Conservation (phyloP, 2,329 filamentous ascomycete genomes). For the Fusarium coffeatum region DNA sequence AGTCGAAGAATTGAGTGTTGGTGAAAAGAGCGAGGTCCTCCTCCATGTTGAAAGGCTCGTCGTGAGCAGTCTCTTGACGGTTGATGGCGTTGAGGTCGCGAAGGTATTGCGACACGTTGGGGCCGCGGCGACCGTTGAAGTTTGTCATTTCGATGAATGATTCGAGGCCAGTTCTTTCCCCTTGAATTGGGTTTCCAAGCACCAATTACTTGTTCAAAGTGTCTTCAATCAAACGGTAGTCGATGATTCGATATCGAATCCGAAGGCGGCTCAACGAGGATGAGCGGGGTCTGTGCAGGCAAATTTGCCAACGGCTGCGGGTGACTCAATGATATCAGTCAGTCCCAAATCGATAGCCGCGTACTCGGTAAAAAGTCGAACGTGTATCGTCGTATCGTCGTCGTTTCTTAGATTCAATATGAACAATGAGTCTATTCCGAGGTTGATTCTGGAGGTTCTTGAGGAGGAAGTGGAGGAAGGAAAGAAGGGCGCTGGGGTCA, state of each 20-base stretch:
- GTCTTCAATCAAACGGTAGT: slow-evolving; percentile 5
- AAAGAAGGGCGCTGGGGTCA: slow-evolving; percentile 32
- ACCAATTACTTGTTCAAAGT: slow-evolving; percentile 20
- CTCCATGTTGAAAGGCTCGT: slow-evolving; percentile 73
- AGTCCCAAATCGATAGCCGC: slow-evolving; percentile 7
- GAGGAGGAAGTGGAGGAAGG: slow-evolving; percentile 45
- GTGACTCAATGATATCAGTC: slow-evolving; percentile 24
- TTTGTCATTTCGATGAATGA: slow-evolving; percentile 68
- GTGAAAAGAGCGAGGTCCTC: slow-evolving; percentile 83
- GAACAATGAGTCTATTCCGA: slow-evolving; percentile 15
- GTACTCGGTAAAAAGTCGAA: slow-evolving; percentile 7
- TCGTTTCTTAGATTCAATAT: slow-evolving; percentile 16
- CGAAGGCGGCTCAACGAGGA: slow-evolving; percentile 28
- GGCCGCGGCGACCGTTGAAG: slow-evolving; percentile 80
- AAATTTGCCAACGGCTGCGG: slow-evolving; percentile 34
- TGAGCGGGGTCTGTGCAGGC: slow-evolving; percentile 45
- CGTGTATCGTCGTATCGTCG: slow-evolving; percentile 19
- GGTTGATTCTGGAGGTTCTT: slow-evolving; percentile 31
- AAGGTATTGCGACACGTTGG: slow-evolving; percentile 91
- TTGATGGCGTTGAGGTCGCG: slow-evolving; percentile 84
- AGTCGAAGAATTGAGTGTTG: slow-evolving; percentile 85
- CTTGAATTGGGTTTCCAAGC: not conserved
- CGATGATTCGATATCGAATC: slow-evolving; percentile 9
- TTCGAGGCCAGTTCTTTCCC: slow-evolving; percentile 2
- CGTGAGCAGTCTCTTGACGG: slow-evolving; percentile 64